Evolutionary conservation across 352 stramenopile species (phyloP), one percentile per base, ranked within the genome.

Genomic region (Phytopythium boreale): DNA sequence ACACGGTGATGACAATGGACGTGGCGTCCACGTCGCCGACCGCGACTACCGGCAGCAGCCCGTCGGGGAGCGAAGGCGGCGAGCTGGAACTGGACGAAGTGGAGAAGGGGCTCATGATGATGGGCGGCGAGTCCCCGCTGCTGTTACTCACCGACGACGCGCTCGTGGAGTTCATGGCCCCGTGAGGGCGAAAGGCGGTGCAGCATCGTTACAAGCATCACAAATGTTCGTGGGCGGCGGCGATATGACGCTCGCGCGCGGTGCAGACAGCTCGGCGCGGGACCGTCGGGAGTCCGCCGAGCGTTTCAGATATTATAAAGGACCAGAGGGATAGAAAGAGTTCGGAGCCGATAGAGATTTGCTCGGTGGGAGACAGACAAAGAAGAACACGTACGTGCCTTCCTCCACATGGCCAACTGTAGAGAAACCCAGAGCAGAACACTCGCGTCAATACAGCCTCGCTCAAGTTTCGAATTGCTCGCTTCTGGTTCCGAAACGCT

Each of bases 111-210:
- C 36, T 59, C 11, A n/a, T 36, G 53, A 36, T 59, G 8, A 44
- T 59, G 31, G 53, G 34, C n/a, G 22, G 20, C 20, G 53, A 59
- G 53, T 59, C 53, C 1, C 53, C 53, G 53, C 53, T 59, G 53
- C 53, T 59, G 53, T 44, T 59, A n/a, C 53, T 59, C 31, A 59
- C 34, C 5, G 53, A 59, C 36, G 53, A 59, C 53, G 53, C 53
- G 20, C 53, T 59, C 17, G 34, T n/a, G 8, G 29, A 59, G 53
- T 44, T 59, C 53, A 59, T 59, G 53, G 34, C 34, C 9, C 53
- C 53, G 37, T 59, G 53, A 59, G 14, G 51, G 17, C 29, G n/a
- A 41, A 10, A 11, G 27, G 51, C 14, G 24, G 10, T 43, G 19
- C 14, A 20, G 26, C 22, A 36, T 20, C 47, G 47, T 36, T n/a